Base-by-base conservation (phyloP, 371 early-diverging fungal genomes). In the Caulochytrium protostelioides region DNA sequence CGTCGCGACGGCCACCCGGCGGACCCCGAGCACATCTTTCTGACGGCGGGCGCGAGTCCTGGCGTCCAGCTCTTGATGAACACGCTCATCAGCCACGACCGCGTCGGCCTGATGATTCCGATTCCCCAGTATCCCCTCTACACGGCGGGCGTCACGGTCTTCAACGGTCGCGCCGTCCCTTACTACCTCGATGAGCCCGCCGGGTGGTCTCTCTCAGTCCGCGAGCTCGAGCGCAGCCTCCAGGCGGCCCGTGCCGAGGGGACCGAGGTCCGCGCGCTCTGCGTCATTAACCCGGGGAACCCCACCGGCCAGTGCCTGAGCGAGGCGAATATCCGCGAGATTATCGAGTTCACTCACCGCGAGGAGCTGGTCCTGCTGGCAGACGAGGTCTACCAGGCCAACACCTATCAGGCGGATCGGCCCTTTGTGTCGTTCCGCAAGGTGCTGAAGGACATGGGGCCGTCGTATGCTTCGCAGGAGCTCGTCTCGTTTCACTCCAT, bases 51-150 rank as follows among this genome's bases (percentile, higher is more conserved):
- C 6, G 66, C 64, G 2, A 48, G 49, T 38, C 71, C 79, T 22
- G 95, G 83, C 30, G 86, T 95, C 7, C 89, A 92, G 52, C 59
- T 65, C 3, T 65, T 83, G 20, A 55, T 95, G 22, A 79, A 85
- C 43, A 49, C 82, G 37, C 49, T 92, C 24, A 78, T 84, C 3
- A 49, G 77, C 29, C 53, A 79, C 47, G 38, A 54, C 21, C 64
- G 76, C 22, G 80, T 85, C 13, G 94, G 92, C 21, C 66, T 61
- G 46, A 79, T 92, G 85, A 89, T 92, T 41, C 97, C 97, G 13
- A 87, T 91, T 35, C 97, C 97, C 13, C 97, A 95, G 50, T 95
- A 95, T 44, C 97, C 97, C 13, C 72, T 95, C 19, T 95, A 95
- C 57, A 80, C 87, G n/a, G 97, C 94, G n/a, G 74, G 83, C 0